Conservation (phyloP, 2,329 filamentous ascomycete genomes). For the Aureobasidium sp. region DNA sequence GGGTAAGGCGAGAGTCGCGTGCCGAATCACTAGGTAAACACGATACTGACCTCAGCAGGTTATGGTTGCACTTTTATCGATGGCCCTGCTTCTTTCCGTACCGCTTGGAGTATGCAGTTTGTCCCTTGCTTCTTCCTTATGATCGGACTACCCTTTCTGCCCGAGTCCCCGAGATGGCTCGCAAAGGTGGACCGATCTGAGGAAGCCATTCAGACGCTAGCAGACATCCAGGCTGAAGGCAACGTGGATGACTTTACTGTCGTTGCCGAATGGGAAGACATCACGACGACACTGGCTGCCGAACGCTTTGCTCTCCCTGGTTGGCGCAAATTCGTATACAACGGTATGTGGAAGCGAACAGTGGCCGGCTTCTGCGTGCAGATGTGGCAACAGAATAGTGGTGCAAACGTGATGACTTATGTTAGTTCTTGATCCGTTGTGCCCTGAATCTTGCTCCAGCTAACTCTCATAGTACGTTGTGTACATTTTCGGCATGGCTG, state of each 20-base stretch:
- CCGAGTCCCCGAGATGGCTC: slow-evolving; percentile 43
- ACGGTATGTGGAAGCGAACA: slow-evolving; percentile 54
- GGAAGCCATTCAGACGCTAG: slow-evolving; percentile 39
- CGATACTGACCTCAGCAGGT: not conserved
- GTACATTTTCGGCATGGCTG: slow-evolving; percentile 55
- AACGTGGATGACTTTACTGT: slow-evolving; percentile 41
- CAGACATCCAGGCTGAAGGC: slow-evolving; percentile 40
- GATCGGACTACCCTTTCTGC: slow-evolving; percentile 40
- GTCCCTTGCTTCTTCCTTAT: slow-evolving; percentile 41
- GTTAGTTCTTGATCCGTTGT: not conserved
- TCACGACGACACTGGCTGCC: slow-evolving; percentile 35
- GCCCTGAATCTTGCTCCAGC: not conserved
- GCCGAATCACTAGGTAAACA: not conserved
- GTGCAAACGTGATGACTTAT: slow-evolving; percentile 18
- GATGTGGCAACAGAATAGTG: slow-evolving; percentile 48
- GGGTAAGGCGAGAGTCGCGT: slow-evolving; percentile 18
- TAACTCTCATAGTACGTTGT: slow-evolving; percentile 38
- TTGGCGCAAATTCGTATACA: slow-evolving; percentile 41
- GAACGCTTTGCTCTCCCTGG: slow-evolving; percentile 34
- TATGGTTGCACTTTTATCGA: slow-evolving; percentile 34
- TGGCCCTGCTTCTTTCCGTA: slow-evolving; percentile 36
- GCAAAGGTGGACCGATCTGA: slow-evolving; percentile 41
- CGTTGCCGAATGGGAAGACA: slow-evolving; percentile 44
- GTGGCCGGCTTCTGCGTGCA: slow-evolving; percentile 51
- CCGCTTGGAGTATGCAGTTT: slow-evolving; percentile 42